phyloP scores from a whole-genome alignment of 1,284 basidiomycete species.

The Rhodotorula sp. region DNA sequence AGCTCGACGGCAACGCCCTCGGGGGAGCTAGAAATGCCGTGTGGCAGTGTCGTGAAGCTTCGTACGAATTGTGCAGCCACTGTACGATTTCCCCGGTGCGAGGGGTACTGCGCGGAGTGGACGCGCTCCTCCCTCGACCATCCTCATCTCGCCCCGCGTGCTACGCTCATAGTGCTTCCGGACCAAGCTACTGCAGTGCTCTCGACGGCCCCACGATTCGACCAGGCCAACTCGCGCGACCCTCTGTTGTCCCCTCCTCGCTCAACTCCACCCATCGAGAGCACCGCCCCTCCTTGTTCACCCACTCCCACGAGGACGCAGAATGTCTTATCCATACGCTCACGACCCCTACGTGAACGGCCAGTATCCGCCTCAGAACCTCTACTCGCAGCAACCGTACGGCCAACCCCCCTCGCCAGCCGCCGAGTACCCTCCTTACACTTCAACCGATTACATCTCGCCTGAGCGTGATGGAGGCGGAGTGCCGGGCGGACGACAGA shows the following conservation, averaged over 20 bases:
- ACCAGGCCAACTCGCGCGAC: neutral
- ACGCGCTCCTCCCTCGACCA: no score
- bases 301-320: neutral
- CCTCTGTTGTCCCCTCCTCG: neutral
- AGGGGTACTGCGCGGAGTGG: neutral
- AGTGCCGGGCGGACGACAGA: slow-evolving; percentile 20
- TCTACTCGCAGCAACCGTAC: slow-evolving; percentile 14
- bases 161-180: neutral
- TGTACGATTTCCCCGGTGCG: neutral
- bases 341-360: neutral
- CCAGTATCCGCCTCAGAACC: slow-evolving; percentile 7
- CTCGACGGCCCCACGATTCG: neutral
- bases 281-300: no score
- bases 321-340: neutral
- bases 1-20: no score
- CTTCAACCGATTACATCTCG: slow-evolving; percentile 11
- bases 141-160: neutral
- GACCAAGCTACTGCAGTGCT: neutral
- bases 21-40: no score
- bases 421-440: slow-evolving; percentile 17
- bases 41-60: no score
- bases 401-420: slow-evolving; percentile 11
- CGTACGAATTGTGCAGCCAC: no score
- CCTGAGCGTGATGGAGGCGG: slow-evolving; percentile 11
- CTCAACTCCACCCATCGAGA: neutral